These are phyloP conservation scores for Baorangia bicolor DNA, from an alignment of 768 basidiomycete genomes.

Conservation along the genomic window DNA sequence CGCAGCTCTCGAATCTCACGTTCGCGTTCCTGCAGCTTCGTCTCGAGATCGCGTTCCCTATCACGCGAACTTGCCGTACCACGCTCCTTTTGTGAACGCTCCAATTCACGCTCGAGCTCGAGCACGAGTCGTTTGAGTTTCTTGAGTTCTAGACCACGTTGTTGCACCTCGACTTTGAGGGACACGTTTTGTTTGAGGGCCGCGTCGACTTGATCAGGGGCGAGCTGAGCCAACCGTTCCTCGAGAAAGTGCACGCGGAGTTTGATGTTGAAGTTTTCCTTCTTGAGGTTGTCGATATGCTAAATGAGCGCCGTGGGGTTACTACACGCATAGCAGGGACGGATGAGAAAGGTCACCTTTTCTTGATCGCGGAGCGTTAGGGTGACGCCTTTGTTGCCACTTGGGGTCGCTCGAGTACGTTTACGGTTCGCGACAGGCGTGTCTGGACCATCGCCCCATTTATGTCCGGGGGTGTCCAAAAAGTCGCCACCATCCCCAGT, in stretches of 20 bases:
- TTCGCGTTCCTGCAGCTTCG: conserved; percentile 71
- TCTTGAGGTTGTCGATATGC: conserved; percentile 95
- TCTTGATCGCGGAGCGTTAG: conserved; percentile 95
- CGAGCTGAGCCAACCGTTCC: conserved; percentile 85
- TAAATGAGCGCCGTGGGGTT: conserved; percentile 30
- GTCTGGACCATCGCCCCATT: conserved; percentile 51
- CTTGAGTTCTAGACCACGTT: conserved; percentile 88
- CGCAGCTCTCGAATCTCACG: conserved; percentile 67
- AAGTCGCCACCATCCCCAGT: conserved; percentile 42
- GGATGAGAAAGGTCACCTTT: conserved; percentile 54
- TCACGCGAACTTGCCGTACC: conserved; percentile 40
- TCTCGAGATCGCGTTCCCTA: conserved; percentile 75
- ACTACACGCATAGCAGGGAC: neutral
- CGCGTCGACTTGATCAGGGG: conserved; percentile 90
- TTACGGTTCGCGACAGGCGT: conserved; percentile 52
- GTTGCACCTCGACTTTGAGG: conserved; percentile 89
- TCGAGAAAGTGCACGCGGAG: conserved; percentile 94
- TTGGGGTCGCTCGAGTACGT: conserved; percentile 34
- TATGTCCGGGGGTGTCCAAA: conserved; percentile 53
- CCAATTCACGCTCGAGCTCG: conserved; percentile 79
- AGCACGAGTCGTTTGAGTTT: conserved; percentile 86
- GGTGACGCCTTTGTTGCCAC: conserved; percentile 37
- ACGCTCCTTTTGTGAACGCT: conserved; percentile 58
- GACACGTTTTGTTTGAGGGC: conserved; percentile 91
- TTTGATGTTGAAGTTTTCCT: conserved; percentile 97